Percentiles rank a stretch among this genome's conserved stretches.
Evolutionary conservation across 2,329 filamentous ascomycete genomes (phyloP).

Genomic region (Trichoderma oligosporum): DNA sequence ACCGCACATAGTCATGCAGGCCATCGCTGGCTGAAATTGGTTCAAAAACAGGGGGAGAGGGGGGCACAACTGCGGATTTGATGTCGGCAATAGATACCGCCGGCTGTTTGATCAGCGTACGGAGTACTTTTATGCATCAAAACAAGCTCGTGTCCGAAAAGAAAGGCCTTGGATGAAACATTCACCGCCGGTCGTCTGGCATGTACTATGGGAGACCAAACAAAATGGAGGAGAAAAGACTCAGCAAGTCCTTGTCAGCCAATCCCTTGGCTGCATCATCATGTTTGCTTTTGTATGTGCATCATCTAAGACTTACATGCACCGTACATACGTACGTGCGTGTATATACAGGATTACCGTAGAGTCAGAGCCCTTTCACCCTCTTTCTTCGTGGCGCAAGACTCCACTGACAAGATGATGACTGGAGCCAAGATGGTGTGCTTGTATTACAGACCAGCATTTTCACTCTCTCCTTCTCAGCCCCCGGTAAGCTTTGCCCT

Average conservation of each 20-base stretch:
- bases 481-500: neutral
- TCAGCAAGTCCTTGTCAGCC: neutral
- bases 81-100: slow-evolving; percentile 15
- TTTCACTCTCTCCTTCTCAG: neutral
- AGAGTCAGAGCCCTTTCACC: neutral
- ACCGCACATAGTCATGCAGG: neutral
- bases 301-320: slow-evolving; percentile 8
- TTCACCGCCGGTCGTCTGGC: slow-evolving; percentile 10
- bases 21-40: neutral
- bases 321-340: neutral
- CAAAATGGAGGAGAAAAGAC: neutral
- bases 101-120: neutral
- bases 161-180: slow-evolving; percentile 12
- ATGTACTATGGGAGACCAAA: neutral
- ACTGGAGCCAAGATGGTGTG: neutral
- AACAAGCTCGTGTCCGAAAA: neutral
- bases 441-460: neutral
- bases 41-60: neutral
- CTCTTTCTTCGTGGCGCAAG: neutral
- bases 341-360: neutral
- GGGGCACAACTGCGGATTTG: neutral
- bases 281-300: slow-evolving; percentile 5
- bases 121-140: slow-evolving; percentile 15
- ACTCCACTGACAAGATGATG: neutral
- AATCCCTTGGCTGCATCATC: slow-evolving; percentile 3